Conservation (phyloP, 163 green algal species). For the Volvox carteri region DNA sequence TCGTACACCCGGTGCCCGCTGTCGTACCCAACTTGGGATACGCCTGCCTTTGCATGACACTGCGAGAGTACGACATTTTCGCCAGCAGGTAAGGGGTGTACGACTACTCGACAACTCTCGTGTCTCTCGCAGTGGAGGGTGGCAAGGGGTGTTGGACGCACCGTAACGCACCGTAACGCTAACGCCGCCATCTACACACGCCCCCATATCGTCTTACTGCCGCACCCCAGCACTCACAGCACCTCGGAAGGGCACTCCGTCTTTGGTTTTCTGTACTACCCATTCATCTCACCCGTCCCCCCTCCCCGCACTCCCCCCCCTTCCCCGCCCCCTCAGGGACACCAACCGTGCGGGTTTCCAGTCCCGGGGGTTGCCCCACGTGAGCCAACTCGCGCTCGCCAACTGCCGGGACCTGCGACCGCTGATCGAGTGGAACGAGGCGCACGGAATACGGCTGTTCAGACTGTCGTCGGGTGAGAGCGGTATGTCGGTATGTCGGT, state of each 20-base stretch:
- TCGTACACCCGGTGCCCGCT: neutral
- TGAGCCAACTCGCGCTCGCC: constrained; percentile 68
- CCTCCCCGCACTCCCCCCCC: no score
- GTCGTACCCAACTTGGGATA: constrained; percentile 83
- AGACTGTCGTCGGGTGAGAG: constrained; percentile 57
- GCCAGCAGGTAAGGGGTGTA: constrained; percentile 66
- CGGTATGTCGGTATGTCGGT: no score
- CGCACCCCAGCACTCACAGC: no score
- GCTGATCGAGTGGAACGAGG: constrained; percentile 75
- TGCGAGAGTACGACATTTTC: constrained; percentile 78
- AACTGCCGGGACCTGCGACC: constrained; percentile 71
- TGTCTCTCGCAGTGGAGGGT: no score
- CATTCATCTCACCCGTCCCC: no score
- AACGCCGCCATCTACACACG: no score
- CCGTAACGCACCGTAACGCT: no score
- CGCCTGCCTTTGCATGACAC: constrained; percentile 76
- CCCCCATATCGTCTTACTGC: no score
- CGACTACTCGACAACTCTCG: no score
- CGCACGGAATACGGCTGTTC: constrained; percentile 77
- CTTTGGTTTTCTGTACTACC: no score
- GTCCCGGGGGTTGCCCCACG: constrained; percentile 60
- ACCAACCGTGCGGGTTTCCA: constrained; percentile 63
- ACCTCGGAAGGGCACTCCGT: no score
- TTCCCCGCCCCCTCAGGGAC: constrained; percentile 52
- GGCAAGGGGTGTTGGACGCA: no score